Conservation (phyloP, 768 basidiomycete species). For the Hericium rajendrae region DNA sequence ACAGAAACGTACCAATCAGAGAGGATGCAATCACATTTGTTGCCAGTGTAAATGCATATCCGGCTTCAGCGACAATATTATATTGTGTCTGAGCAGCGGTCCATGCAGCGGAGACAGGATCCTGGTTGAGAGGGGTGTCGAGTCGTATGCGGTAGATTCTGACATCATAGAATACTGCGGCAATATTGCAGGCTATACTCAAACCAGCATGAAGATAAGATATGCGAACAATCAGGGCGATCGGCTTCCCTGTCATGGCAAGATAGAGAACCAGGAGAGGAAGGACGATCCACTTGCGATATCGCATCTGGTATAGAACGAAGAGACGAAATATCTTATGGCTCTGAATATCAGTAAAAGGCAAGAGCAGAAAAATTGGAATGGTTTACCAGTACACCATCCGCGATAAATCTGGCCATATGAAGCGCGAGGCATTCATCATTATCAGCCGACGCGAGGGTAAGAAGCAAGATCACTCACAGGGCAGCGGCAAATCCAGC, state of each 20-base stretch:
- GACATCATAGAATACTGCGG: neutral
- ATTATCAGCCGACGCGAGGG: neutral
- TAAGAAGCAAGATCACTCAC: neutral
- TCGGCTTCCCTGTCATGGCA: too few species aligned
- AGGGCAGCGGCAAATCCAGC: neutral
- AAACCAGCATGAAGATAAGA: neutral
- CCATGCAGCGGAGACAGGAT: neutral
- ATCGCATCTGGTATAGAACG: neutral
- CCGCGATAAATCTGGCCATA: neutral
- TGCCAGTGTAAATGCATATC: neutral
- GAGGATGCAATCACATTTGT: neutral
- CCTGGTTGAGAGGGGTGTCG: neutral
- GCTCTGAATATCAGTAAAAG: neutral
- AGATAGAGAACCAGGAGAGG: neutral
- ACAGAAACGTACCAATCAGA: neutral
- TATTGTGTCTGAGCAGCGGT: neutral
- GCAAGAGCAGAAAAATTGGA: neutral
- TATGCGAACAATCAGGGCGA: neutral
- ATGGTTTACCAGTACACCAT: neutral
- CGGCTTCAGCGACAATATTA: neutral
- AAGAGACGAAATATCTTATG: neutral
- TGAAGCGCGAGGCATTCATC: neutral
- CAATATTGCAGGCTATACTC: neutral
- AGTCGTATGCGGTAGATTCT: neutral
- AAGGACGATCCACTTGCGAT: neutral